Evolutionary conservation across 805 yeast genomes (phyloP), one percentile per base, ranked within the genome.

Genomic region (Metschnikowia chrysomelidarum): DNA sequence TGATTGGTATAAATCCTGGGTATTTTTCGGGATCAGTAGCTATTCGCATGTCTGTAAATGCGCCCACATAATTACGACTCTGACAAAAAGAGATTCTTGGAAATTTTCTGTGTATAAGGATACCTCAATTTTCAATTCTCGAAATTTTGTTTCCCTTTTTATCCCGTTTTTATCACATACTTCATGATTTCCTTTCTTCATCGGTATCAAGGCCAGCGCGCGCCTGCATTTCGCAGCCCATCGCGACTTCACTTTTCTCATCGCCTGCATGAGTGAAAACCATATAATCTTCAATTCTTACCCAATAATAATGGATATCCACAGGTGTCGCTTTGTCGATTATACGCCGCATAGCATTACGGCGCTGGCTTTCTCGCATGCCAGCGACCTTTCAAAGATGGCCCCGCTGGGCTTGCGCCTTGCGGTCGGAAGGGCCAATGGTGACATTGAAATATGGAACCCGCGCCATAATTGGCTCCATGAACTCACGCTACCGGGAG

Each of bases 361-460:
- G 0, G 75, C 94, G 1, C 61, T 84, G 33, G 82, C 86, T 3
- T 91, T 88, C 57, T 83, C 91, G 21, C 85, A 78, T 54, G 34
- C 44, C 20, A 46, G 50, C 23, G 43, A 41, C 25, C 18, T 41
- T 24, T 27, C 38, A 20, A 34, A 41, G 27, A 56, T 60, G 4
- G 74, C 86, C 0, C 61, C 67, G 3, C 57, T 63, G 14, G 80
- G 76, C 40, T 65, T 87, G 36, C 71, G 96, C 41, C 62, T 93
- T 24, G 97, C 98, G 1, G 84, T 91, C 5, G 98, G 96, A 19
- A 75, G 97, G 57, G 76, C 87, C 29, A 89, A 93, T 56, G 99
- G 99, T 24, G 89, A 89, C 53, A 84, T 93, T 40, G 98, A 93
- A 60, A 79, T 93, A 21, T 91, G 98, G 96, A 87, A 87, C 57